Conservation (phyloP, 805 yeast genomes). For the Yamadazyma sp. region DNA sequence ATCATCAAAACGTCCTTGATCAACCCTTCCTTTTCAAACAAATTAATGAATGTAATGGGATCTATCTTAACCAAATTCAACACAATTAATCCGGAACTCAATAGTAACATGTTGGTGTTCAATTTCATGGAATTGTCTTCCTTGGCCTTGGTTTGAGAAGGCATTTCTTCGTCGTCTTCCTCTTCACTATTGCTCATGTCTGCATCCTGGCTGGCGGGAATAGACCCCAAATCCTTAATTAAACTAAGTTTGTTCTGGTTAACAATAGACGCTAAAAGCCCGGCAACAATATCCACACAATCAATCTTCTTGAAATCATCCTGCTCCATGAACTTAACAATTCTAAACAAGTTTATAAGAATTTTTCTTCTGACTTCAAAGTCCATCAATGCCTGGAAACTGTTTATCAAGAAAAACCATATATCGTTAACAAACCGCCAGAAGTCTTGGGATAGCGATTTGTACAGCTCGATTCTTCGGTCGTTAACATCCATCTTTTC, state of each 20-base stretch:
- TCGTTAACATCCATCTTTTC: conserved; percentile 28
- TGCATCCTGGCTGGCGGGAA: conserved; percentile 6
- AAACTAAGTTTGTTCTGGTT: conserved; percentile 49
- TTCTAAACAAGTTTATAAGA: conserved; percentile 53
- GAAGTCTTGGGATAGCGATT: conserved; percentile 22
- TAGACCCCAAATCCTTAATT: conserved; percentile 12
- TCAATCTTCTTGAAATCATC: conserved; percentile 31
- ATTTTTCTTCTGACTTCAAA: conserved; percentile 59
- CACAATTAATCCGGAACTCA: conserved; percentile 39
- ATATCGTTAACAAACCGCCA: conserved; percentile 44
- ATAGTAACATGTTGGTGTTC: conserved; percentile 42
- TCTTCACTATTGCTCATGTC: conserved; percentile 7
- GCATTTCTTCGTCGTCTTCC: conserved; percentile 3
- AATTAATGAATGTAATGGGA: conserved; percentile 34
- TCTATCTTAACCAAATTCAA: conserved; percentile 13
- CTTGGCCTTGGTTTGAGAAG: not conserved
- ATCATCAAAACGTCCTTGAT: conserved; percentile 48
- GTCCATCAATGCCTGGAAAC: conserved; percentile 74
- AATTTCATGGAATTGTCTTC: conserved; percentile 19
- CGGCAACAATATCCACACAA: conserved; percentile 38
- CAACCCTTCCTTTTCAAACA: conserved; percentile 74
- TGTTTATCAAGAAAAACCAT: conserved; percentile 55
- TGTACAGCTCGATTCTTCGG: conserved; percentile 31
- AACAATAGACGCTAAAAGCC: conserved; percentile 57
- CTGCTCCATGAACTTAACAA: conserved; percentile 41